Conservation (phyloP, 1,139 yeast species). For the Candida sp. region DNA sequence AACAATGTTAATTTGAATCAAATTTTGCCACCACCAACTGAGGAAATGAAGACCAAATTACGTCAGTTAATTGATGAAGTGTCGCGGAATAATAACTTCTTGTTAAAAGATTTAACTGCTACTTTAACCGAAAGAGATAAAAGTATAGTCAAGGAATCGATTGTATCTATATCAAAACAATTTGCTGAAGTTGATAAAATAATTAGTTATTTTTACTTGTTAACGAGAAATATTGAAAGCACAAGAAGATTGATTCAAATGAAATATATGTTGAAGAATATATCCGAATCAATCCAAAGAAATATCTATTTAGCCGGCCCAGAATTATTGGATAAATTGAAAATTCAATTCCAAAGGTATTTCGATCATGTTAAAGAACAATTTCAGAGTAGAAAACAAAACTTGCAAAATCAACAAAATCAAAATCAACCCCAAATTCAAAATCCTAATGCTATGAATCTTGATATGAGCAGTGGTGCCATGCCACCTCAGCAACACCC, state of each 20-base stretch:
- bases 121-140: slow-evolving; percentile 63
- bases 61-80: slow-evolving; percentile 69
- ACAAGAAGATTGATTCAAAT: slow-evolving; percentile 75
- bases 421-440: background rate
- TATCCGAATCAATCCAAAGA: slow-evolving; percentile 63
- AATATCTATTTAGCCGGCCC: slow-evolving; percentile 65
- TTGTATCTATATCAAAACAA: slow-evolving; percentile 58
- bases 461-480: slow-evolving; percentile 11
- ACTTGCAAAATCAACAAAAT: slow-evolving; percentile 16
- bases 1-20: slow-evolving; percentile 2
- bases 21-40: slow-evolving; percentile 36
- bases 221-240: slow-evolving; percentile 71
- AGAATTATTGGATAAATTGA: slow-evolving; percentile 66
- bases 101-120: slow-evolving; percentile 62
- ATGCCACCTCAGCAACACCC: slow-evolving; percentile 7
- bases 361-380: slow-evolving; percentile 66
- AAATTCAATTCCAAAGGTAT: slow-evolving; percentile 69
- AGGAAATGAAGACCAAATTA: slow-evolving; percentile 47
- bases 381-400: slow-evolving; percentile 33
- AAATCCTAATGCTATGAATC: background rate
- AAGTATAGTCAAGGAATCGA: slow-evolving; percentile 54
- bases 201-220: slow-evolving; percentile 71
- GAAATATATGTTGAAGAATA: slow-evolving; percentile 75
- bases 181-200: slow-evolving; percentile 71
- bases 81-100: slow-evolving; percentile 62